Evolutionary conservation across 768 basidiomycete species (phyloP).

Genomic region (Mycena floridula): DNA sequence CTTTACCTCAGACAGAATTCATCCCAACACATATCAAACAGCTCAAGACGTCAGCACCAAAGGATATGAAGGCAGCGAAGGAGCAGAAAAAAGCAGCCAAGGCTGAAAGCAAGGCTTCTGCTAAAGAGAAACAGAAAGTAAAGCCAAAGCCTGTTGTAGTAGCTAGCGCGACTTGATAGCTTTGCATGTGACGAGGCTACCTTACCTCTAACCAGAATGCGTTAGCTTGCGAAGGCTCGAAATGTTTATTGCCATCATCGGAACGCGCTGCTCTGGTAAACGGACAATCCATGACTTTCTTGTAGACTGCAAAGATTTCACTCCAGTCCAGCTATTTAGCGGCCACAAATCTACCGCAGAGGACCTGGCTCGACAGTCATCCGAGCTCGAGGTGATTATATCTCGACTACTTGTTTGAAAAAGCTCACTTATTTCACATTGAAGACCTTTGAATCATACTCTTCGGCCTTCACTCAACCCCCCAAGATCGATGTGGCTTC

Average conservation of each 20-base stretch:
- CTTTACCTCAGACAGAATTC: conserved; percentile 23
- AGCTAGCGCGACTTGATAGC: too few species aligned
- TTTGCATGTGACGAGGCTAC: too few species aligned
- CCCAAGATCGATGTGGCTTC: background rate
- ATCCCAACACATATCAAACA: conserved; percentile 81
- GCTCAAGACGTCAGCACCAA: conserved; percentile 69
- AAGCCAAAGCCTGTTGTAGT: too few species aligned
- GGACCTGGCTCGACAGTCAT: too few species aligned
- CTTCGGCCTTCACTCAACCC: too few species aligned
- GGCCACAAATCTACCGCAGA: background rate
- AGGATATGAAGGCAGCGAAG: conserved; percentile 71
- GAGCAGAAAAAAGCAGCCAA: conserved; percentile 46
- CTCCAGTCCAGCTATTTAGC: conserved; percentile 33
- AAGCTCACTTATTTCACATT: too few species aligned
- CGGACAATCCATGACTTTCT: conserved; percentile 56
- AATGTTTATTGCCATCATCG: conserved; percentile 69
- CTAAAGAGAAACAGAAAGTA: conserved; percentile 9
- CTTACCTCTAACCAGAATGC: background rate
- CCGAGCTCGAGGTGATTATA: too few species aligned
- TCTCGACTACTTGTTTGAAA: too few species aligned
- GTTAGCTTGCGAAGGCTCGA: background rate
- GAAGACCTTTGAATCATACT: too few species aligned
- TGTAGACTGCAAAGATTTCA: conserved; percentile 50
- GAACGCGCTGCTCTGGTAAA: conserved; percentile 58
- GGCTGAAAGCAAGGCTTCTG: conserved; percentile 36